Conservation (phyloP, 495 filamentous ascomycete species). For the Poronia punctata region DNA sequence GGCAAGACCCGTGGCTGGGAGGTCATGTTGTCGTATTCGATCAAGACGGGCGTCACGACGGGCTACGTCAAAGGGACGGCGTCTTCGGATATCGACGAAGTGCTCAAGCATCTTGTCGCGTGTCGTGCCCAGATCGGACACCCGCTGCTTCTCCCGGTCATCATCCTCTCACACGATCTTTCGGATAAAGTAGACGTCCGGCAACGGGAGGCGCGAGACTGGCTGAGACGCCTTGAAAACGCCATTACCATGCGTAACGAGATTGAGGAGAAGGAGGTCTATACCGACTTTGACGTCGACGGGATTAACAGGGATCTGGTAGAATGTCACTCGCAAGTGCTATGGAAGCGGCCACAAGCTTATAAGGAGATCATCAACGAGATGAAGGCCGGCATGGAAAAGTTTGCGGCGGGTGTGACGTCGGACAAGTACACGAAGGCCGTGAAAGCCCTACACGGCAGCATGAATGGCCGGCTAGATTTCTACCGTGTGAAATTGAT, state of each 20-base stretch:
- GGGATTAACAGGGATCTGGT: constrained; percentile 50
- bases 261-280: constrained; percentile 43
- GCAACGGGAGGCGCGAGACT: constrained; percentile 49
- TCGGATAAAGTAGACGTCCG: constrained; percentile 41
- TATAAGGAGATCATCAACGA: constrained; percentile 45
- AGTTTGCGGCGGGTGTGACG: constrained; percentile 28
- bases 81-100: constrained; percentile 39
- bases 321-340: constrained; percentile 49
- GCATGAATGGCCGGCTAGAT: constrained; percentile 41
- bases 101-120: constrained; percentile 37
- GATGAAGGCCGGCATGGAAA: constrained; percentile 35
- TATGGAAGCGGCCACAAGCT: constrained; percentile 53
- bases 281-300: constrained; percentile 46
- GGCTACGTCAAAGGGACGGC: constrained; percentile 49
- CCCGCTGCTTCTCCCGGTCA: constrained; percentile 47
- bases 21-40: constrained; percentile 49
- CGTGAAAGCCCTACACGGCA: constrained; percentile 34
- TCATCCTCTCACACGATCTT: constrained; percentile 47
- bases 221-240: constrained; percentile 48
- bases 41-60: constrained; percentile 42
- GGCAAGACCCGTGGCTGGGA: constrained; percentile 52
- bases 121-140: constrained; percentile 41
- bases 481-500: constrained; percentile 49
- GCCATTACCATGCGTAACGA: constrained; percentile 51
- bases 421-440: constrained; percentile 12